Evolutionary conservation across 2,329 filamentous ascomycete species (phyloP), one percentile per base, ranked within the genome.

Genomic region (Chaetomiaceae sp.): DNA sequence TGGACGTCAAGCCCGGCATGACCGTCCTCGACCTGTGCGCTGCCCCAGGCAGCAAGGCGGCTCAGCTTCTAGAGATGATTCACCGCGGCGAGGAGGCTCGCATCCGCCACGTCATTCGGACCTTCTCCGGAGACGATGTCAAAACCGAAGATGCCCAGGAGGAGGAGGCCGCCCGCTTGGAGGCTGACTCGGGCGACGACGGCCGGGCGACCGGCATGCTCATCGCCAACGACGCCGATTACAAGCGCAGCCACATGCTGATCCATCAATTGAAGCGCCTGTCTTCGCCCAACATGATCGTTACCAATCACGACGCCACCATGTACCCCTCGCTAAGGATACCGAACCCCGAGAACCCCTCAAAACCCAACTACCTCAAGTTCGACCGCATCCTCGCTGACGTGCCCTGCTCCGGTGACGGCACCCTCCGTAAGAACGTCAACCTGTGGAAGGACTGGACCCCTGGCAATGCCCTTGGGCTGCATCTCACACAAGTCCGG

Each of bases 241-340:
- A 96, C 76, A 95, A 92, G 76, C 87, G 94, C 60, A 90, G 90
- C 51, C 94, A 97, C 72, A 94, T 99, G 88, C 75, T 99, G 67
- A 89, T 96, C 43, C 94, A 99, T 70, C 94, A 99, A 72, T 87
- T 97, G 65, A 99, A 99, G 79, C 87, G 94, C 57, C 79, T 99
- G 46, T 96, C 92, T 58, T 97, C 94, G 4, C 92, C 94, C 2
- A 99, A 99, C 69, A 77, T 99, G 61, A 87, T 99, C 58, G 92
- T 99, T 57, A 97, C 90, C 37, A 97, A 99, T 69, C 92, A 99
- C 73, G 94, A 99, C 70, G 94, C 94, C 37, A 96, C 91, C 4
- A 84, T 95, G 69, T 99, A 91, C 71, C 94, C 94, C 2, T 90
- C 91, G 0, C 90, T 99, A 65, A 89, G 87, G 66, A 80, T 97